Conservation (phyloP, 2,329 filamentous ascomycete genomes). For the Fusarium nisikadoi region DNA sequence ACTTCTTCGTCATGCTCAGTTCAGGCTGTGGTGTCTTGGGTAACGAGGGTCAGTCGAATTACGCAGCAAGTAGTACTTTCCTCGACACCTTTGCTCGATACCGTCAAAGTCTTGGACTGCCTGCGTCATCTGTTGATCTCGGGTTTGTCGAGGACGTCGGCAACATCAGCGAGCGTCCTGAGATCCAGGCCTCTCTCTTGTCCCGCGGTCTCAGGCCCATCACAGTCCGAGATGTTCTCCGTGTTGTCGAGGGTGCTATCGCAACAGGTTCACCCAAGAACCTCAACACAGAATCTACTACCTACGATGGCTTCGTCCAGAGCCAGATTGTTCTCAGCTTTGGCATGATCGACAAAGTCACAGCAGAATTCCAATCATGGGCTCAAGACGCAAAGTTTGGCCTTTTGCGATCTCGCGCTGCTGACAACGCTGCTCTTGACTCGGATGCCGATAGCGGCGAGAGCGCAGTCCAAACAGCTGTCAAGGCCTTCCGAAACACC, state of each 20-base stretch:
- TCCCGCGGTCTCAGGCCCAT: slow-evolving; percentile 39
- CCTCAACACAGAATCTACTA: not conserved
- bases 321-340: slow-evolving; percentile 40
- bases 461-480: slow-evolving; percentile 39
- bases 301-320: slow-evolving; percentile 33
- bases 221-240: slow-evolving; percentile 39
- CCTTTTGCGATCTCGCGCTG: slow-evolving; percentile 25
- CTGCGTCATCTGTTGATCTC: slow-evolving; percentile 36
- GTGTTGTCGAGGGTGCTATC: slow-evolving; percentile 38
- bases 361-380: slow-evolving; percentile 39
- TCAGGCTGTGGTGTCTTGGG: slow-evolving; percentile 37
- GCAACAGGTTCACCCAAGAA: slow-evolving; percentile 30
- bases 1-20: slow-evolving; percentile 42
- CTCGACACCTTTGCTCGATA: slow-evolving; percentile 39
- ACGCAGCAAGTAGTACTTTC: slow-evolving; percentile 39
- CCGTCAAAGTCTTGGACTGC: slow-evolving; percentile 34
- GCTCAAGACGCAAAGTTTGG: slow-evolving; percentile 41
- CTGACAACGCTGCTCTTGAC: slow-evolving; percentile 28
- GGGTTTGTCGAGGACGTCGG: slow-evolving; percentile 39
- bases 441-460: slow-evolving; percentile 29
- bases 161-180: slow-evolving; percentile 39
- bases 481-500: slow-evolving; percentile 37
- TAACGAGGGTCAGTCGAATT: slow-evolving; percentile 39
- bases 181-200: slow-evolving; percentile 34
- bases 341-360: slow-evolving; percentile 39